These are phyloP conservation scores for Colletotrichum gigasporum DNA, from an alignment of 2,329 filamentous ascomycete genomes.

Conservation along the genomic window DNA sequence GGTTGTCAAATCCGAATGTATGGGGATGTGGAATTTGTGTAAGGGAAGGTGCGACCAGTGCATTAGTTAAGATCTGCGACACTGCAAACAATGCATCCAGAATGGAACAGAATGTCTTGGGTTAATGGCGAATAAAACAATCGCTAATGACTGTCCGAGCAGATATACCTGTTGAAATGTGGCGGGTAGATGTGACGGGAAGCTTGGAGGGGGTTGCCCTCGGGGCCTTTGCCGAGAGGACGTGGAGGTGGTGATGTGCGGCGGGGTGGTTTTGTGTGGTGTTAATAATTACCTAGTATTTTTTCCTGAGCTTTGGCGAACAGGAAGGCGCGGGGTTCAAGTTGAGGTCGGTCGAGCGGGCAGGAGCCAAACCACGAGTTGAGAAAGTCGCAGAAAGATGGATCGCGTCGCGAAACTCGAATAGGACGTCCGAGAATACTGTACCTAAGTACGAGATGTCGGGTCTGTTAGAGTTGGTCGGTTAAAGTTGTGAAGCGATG, in stretches of 20 bases:
- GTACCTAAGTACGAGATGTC: background rate
- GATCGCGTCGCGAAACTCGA: background rate
- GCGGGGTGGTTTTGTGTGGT: background rate
- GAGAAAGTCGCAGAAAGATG: background rate
- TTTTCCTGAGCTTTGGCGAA: constrained; percentile 8
- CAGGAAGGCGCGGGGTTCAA: constrained; percentile 9
- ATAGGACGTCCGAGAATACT: background rate
- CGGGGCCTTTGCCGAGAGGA: too few relatives aligned
- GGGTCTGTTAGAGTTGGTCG: background rate
- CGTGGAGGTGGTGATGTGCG: background rate
- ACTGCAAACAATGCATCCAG: background rate
- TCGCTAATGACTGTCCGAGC: too few relatives aligned
- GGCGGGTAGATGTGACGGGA: too few relatives aligned
- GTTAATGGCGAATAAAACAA: too few relatives aligned
- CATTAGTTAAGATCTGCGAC: background rate
- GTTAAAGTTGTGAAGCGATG: constrained; percentile 10
- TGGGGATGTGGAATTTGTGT: background rate
- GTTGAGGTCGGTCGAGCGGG: background rate
- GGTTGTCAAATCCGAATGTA: background rate
- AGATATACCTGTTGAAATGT: too few relatives aligned
- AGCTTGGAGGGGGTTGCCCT: too few relatives aligned
- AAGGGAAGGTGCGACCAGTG: background rate
- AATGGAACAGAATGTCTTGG: too few relatives aligned
- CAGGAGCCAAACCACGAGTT: background rate
- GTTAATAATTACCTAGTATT: constrained; percentile 16